Conservation (phyloP, 2,329 filamentous ascomycete genomes). For the Fusarium sublunatum region DNA sequence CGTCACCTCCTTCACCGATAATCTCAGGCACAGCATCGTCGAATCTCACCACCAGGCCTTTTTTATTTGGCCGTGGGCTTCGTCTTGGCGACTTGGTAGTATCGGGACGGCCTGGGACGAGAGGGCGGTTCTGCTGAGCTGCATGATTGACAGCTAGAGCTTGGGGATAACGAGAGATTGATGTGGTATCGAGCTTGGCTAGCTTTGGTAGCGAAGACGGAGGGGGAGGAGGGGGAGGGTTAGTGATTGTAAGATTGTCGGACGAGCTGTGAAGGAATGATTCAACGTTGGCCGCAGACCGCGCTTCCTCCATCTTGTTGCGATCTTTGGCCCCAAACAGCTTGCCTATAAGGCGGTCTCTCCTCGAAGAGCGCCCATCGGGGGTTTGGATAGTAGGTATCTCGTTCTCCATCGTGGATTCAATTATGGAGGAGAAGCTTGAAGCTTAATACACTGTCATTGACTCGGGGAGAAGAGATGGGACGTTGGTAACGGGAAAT, state of each 20-base stretch:
- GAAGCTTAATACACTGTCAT: conserved; percentile 46
- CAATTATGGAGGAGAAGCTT: conserved; percentile 31
- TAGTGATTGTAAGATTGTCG: conserved; percentile 65
- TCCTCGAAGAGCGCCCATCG: conserved; percentile 57
- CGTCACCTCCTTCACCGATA: conserved; percentile 93
- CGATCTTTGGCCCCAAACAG: conserved; percentile 63
- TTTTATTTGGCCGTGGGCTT: conserved; percentile 64
- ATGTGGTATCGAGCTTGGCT: conserved; percentile 66
- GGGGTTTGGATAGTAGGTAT: conserved; percentile 51
- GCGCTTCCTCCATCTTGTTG: conserved; percentile 51
- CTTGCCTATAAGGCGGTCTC: conserved; percentile 72
- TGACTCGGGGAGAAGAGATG: conserved; percentile 39
- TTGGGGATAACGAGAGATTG: conserved; percentile 66
- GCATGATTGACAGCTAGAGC: conserved; percentile 59
- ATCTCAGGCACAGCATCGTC: conserved; percentile 77
- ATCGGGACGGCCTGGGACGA: conserved; percentile 54
- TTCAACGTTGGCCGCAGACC: conserved; percentile 62
- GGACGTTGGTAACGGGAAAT: conserved; percentile 35
- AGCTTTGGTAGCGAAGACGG: conserved; percentile 60
- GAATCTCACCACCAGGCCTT: conserved; percentile 81
- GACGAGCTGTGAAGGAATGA: conserved; percentile 68
- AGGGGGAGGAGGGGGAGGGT: conserved; percentile 60
- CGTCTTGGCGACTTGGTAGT: conserved; percentile 58
- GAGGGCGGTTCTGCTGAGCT: conserved; percentile 58
- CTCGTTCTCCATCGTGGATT: conserved; percentile 59